Conservation (phyloP, 73 alveolate genomes). For the Tetrahymena thermophila region DNA sequence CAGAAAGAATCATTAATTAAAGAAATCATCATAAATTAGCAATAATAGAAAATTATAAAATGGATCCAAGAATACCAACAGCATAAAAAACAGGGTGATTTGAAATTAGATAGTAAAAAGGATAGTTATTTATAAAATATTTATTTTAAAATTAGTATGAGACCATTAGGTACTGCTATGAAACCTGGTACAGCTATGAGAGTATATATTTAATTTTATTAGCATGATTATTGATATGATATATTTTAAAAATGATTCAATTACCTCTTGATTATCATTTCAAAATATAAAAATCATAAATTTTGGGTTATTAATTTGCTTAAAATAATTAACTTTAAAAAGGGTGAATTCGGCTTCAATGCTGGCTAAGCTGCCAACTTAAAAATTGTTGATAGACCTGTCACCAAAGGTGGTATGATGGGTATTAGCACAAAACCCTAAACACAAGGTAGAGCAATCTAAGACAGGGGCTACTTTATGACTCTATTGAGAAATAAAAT, state of each 20-base stretch:
- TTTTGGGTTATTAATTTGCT: neutral
- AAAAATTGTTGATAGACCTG: conserved; percentile 90
- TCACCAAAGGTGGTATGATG: conserved; percentile 85
- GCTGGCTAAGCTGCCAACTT: conserved; percentile 77
- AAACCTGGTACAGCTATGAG: neutral
- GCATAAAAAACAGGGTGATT: neutral
- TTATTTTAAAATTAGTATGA: neutral
- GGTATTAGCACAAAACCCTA: conserved; percentile 70
- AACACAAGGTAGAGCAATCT: conserved; percentile 80
- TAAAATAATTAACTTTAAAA: neutral
- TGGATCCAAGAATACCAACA: neutral
- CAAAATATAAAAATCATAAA: no score
- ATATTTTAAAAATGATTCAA: neutral
- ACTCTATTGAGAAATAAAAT: conserved; percentile 70
- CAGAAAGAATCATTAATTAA: neutral
- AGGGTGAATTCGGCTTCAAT: conserved; percentile 24
- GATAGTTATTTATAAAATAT: neutral
- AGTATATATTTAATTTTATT: neutral
- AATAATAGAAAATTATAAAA: neutral
- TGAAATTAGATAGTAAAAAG: neutral
- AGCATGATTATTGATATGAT: neutral
- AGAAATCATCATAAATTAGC: neutral
- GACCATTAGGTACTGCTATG: neutral
- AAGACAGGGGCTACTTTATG: conserved; percentile 67
- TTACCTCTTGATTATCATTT: neutral